Base-by-base conservation (phyloP, 176 grass and related monocot species). In the Zoysia pacifica region DNA sequence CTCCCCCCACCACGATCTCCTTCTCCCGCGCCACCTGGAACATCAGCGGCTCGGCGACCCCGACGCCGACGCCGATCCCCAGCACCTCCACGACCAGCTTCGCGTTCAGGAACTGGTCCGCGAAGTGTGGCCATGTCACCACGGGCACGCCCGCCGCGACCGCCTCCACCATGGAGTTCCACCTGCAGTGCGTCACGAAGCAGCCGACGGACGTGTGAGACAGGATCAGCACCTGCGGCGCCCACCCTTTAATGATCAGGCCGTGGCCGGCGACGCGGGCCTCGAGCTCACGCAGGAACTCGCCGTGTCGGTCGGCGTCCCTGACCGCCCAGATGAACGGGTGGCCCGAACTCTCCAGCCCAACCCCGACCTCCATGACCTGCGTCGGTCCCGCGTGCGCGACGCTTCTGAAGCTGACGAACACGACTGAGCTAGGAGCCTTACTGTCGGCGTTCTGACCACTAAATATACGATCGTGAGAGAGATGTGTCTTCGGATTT, bases 101-200 rank as follows among this genome's bases (percentile, higher is more conserved):
- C 76, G 83, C 54, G 43, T 88, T 93, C 59, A 93, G 3, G 81
- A 87, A 87, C 73, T 97, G 90, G 43, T 93, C 86, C 0, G 64
- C 0, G 63, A 79, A 81, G 5, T 89, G 79, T 0, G 94, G 88
- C 91, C 94, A 93, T 1, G 88, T 58, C 13, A 85, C 81, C 44
- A 93, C 15, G 2, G 88, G 86, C 59, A 91, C 9, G 7, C 93
- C 90, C 0, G 80, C 82, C 2, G 80, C 1, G 70, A 87, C 12
- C 1, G 81, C 79, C 76, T 97, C 94, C 62, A 88, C 20, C 48
- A 51, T 76, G 6, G 94, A 97, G 80, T 94, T 97, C 94, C 91
- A 97, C 7, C 94, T 85, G 44, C 94, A 91, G 68, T 97, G 91
- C 48, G 89, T 97, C 89, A 91, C 75, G 46, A 94, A 94, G 0